Conservation (phyloP, 306 rosid genomes). For the Trichosanthes truncata region DNA sequence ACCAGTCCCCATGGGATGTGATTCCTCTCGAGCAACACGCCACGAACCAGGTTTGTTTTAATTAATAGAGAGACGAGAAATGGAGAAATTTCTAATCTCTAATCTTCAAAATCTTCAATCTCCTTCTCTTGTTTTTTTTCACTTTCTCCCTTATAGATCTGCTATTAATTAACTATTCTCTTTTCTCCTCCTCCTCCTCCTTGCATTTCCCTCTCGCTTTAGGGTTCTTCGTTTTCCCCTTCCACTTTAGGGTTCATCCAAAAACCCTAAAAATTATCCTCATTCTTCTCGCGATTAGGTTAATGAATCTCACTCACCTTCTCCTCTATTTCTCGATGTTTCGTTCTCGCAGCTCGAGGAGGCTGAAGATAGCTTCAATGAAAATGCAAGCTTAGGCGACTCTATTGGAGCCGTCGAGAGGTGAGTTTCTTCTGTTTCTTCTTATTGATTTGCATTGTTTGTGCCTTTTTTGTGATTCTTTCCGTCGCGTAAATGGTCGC, state of each 20-base stretch:
- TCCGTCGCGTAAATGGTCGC: not conserved
- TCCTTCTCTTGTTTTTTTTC: not conserved
- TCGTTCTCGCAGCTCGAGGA: conserved; percentile 33
- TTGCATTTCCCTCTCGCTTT: not conserved
- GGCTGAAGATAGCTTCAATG: conserved; percentile 26
- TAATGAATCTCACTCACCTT: conserved; percentile 20
- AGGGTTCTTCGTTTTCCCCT: conserved; percentile 5
- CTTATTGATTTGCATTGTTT: not conserved
- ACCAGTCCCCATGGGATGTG: conserved; percentile 90
- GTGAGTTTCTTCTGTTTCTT: conserved; percentile 17
- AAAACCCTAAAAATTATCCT: conserved; percentile 23
- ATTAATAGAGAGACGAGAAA: not conserved
- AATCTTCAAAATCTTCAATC: not conserved
- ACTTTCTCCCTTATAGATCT: conserved; percentile 35
- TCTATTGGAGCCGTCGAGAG: conserved; percentile 49
- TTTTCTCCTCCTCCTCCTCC: not conserved
- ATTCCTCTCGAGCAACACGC: conserved; percentile 35
- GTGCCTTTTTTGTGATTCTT: not conserved
- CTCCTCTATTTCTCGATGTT: conserved; percentile 9
- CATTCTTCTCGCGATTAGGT: conserved; percentile 29
- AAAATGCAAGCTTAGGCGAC: conserved; percentile 33
- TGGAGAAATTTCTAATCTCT: not conserved
- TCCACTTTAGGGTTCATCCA: conserved; percentile 39
- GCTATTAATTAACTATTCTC: not conserved
- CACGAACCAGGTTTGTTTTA: conserved; percentile 33